phyloP scores from a whole-genome alignment of 176 grass and related monocot species.

The Ensete glaucum region DNA sequence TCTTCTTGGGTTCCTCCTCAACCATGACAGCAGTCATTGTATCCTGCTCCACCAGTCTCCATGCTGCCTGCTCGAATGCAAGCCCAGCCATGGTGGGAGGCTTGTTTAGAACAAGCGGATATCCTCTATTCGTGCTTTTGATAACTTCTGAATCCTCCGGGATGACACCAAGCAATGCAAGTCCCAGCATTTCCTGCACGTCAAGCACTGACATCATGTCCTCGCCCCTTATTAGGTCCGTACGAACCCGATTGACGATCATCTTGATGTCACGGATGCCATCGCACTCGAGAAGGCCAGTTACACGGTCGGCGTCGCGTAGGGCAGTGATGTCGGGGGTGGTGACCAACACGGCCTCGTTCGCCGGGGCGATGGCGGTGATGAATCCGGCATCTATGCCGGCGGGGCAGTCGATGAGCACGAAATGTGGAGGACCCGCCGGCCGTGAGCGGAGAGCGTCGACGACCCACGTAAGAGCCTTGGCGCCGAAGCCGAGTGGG shows the following conservation, averaged over 20 bases:
- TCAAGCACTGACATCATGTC: conserved; percentile 97
- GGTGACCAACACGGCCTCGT: conserved; percentile 75
- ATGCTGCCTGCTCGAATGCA: conserved; percentile 77
- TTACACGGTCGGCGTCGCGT: conserved; percentile 76
- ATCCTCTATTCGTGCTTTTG: conserved; percentile 68
- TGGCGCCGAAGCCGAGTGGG: conserved; percentile 80
- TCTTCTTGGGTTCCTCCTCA: conserved; percentile 72
- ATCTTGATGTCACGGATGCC: conserved; percentile 96
- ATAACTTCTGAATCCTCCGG: conserved; percentile 82
- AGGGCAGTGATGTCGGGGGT: conserved; percentile 84
- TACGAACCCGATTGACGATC: conserved; percentile 71
- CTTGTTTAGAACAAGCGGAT: conserved; percentile 64
- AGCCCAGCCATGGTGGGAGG: conserved; percentile 59
- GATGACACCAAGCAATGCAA: conserved; percentile 72
- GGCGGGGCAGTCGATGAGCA: conserved; percentile 14
- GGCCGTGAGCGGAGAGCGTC: conserved; percentile 49
- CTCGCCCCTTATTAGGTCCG: conserved; percentile 70
- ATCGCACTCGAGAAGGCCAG: conserved; percentile 61
- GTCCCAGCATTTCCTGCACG: conserved; percentile 86
- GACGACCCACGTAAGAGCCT: conserved; percentile 83
- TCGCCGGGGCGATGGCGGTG: conserved; percentile 82
- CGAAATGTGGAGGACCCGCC: conserved; percentile 40
- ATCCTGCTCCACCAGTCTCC: conserved; percentile 82
- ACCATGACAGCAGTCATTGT: conserved; percentile 78
- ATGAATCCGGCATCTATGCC: conserved; percentile 83